Conservation (phyloP, 139 green algal genomes). For the Coccomyxa sp. region DNA sequence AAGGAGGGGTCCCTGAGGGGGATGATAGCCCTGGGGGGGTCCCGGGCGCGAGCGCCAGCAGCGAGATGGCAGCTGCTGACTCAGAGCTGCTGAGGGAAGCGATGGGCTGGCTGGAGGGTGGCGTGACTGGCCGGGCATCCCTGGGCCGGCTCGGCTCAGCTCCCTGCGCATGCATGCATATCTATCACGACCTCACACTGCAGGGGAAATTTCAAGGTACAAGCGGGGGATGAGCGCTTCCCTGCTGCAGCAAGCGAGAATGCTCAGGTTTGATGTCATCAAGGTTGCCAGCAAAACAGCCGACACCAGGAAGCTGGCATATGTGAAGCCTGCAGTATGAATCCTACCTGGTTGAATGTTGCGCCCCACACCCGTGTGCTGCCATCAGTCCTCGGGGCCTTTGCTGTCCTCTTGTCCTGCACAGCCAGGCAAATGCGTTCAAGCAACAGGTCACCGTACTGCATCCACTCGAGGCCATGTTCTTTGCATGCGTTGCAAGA, state of each 20-base stretch:
- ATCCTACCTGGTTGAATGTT: too few relatives aligned
- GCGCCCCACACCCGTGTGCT: background rate
- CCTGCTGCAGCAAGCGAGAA: too few relatives aligned
- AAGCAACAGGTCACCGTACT: background rate
- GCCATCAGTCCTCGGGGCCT: background rate
- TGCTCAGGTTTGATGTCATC: too few relatives aligned
- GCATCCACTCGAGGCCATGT: background rate
- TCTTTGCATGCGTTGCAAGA: background rate
- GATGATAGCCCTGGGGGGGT: background rate
- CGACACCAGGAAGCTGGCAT: too few relatives aligned
- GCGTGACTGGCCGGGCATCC: background rate
- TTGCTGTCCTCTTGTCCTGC: background rate
- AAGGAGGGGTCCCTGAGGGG: background rate
- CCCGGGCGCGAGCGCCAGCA: background rate
- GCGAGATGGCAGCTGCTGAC: background rate
- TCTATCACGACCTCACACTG: too few relatives aligned
- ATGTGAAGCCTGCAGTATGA: too few relatives aligned
- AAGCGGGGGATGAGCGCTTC: too few relatives aligned
- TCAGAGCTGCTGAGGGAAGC: background rate
- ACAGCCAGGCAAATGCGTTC: background rate
- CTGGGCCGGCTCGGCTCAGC: background rate
- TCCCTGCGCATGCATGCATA: background rate
- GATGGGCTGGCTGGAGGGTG: too few relatives aligned
- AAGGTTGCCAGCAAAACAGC: too few relatives aligned
- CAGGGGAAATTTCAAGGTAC: too few relatives aligned